phyloP scores from a whole-genome alignment of 2,329 filamentous ascomycete genomes.

The Dactylonectria macrodidyma region DNA sequence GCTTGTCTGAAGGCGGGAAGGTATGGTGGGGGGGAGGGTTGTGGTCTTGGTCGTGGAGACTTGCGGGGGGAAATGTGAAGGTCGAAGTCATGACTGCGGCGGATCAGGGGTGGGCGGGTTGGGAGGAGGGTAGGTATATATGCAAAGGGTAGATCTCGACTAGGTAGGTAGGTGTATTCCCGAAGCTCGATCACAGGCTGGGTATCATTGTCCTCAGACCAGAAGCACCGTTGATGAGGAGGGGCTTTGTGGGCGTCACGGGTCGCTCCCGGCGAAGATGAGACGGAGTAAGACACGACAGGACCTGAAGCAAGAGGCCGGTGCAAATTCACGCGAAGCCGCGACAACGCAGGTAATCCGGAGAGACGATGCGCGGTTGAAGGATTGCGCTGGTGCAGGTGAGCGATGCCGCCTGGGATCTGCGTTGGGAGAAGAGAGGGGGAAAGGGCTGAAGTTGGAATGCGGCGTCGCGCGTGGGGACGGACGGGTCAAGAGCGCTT shows the following conservation, averaged over 20 bases:
- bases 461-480: constrained; percentile 45
- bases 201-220: constrained; percentile 51
- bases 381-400: constrained; percentile 17
- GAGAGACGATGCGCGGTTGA: constrained; percentile 8
- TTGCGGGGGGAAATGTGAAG: constrained; percentile 58
- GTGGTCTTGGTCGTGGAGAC: constrained; percentile 54
- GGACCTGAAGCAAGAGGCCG: neutral
- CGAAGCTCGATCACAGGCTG: constrained; percentile 50
- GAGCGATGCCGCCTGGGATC: constrained; percentile 36
- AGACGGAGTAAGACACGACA: constrained; percentile 4
- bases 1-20: constrained; percentile 43
- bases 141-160: constrained; percentile 42
- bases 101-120: constrained; percentile 38
- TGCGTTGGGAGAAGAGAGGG: constrained; percentile 40
- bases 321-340: constrained; percentile 1
- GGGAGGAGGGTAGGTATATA: constrained; percentile 54
- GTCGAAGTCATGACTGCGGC: constrained; percentile 60
- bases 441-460: constrained; percentile 45
- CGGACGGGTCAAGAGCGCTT: constrained; percentile 46
- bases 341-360: constrained; percentile 9
- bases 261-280: constrained; percentile 14
- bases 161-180: constrained; percentile 44
- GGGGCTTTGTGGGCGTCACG: constrained; percentile 17
- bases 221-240: constrained; percentile 33
- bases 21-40: constrained; percentile 50